Evolutionary conservation across 2,329 filamentous ascomycete species (phyloP).

Genomic region (Pestalotiopsis sp.): DNA sequence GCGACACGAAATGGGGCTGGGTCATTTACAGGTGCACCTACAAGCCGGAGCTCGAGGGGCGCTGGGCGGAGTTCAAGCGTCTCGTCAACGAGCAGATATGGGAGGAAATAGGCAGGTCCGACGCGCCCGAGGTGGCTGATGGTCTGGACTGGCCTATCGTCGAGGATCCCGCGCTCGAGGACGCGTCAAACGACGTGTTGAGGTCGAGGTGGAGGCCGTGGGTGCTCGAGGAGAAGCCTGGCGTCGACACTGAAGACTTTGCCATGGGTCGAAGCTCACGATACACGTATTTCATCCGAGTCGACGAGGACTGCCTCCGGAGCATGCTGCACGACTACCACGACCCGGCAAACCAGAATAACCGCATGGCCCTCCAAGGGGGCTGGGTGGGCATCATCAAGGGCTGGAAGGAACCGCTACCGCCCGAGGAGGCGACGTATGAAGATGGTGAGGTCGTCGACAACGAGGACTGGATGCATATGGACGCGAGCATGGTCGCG

Average conservation of each 20-base stretch:
- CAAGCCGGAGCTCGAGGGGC: not conserved
- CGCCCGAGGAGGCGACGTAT: not conserved
- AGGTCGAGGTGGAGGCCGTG: not conserved
- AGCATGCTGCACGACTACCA: not conserved
- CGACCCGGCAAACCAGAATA: not conserved
- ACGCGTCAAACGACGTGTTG: not conserved
- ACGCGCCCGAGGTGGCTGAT: not conserved
- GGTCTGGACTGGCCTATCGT: not conserved
- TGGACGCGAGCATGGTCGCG: not conserved
- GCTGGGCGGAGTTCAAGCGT: not conserved
- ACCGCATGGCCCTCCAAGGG: not conserved
- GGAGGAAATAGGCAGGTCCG: not conserved
- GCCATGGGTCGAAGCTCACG: conserved; percentile 7
- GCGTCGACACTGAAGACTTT: not conserved
- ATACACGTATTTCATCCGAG: conserved; percentile 16
- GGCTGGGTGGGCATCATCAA: not conserved
- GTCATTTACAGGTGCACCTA: not conserved
- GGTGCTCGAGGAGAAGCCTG: not conserved
- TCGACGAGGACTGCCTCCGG: conserved; percentile 11
- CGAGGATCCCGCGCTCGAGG: not conserved
- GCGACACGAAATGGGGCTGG: not conserved
- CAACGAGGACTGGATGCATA: not conserved
- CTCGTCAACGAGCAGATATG: not conserved
- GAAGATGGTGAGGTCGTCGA: not conserved
- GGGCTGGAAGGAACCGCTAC: not conserved